Base-by-base conservation (phyloP, 2,329 filamentous ascomycete species). In the Claviceps africana region DNA sequence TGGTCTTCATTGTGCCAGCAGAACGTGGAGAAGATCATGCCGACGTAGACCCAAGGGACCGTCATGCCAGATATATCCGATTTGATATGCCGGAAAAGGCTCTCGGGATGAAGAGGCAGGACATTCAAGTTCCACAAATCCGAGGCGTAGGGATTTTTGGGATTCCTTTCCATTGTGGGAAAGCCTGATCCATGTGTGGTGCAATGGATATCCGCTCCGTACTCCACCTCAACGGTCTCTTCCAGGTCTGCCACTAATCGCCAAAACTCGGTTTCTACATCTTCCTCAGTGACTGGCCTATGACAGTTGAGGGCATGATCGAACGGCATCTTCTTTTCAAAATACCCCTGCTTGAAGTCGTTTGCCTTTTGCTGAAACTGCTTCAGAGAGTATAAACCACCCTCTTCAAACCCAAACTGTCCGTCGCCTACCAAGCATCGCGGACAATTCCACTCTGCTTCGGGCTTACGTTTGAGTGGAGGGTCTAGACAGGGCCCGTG, bases 1-100 rank as follows among this genome's bases (percentile, higher is more conserved):
- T 98, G 93, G 62, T 98, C 93, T 63, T 98, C 93, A 57, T 95
- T 96, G 66, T 98, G 93, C 93, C 93, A 98, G 68, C 93, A 98
- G 64, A 98, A 98, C 0, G 93, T 97, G 0, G 93, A 98, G 65
- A 98, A 98, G 40, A 95, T 94, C 93, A 98, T 98, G 56, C 93
- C 93, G 4, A 98, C 93, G 64, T 98, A 98, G 3, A 98, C 82
- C 93, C 93, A 98, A 0, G 93, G 93, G 8, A 98, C 91, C 0
- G 93, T 98, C 93, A 98, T 98, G 39, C 93, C 93, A 2, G 93
- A 97, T 51, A 98, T 94, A 63, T 98, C 93, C 0, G 91, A 88
- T 66, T 97, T 97, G 73, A 98, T 97, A 61, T 98, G 88, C 48
- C 91, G 81, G 72, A 98, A 98, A 1, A 98, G 73, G 47, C 90